phyloP scores from a whole-genome alignment of 192 early-diverging fungal species.

The Oehlia diaphana region DNA sequence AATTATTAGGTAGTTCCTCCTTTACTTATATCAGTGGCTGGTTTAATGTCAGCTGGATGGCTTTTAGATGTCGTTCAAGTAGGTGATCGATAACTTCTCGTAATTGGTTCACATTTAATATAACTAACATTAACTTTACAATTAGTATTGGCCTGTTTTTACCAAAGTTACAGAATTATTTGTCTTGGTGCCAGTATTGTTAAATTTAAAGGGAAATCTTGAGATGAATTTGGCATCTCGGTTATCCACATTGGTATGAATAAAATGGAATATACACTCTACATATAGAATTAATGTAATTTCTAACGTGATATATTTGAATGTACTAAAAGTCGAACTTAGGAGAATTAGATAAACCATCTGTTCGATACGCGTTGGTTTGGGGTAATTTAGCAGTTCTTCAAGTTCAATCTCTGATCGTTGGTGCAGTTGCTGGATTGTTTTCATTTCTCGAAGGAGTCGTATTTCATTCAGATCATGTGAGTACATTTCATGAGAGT shows the following conservation, averaged over 20 bases:
- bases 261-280: not conserved
- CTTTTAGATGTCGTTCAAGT: constrained; percentile 67
- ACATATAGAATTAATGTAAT: not conserved
- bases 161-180: constrained; percentile 68
- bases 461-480: constrained; percentile 46
- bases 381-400: constrained; percentile 75
- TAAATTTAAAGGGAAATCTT: constrained; percentile 90
- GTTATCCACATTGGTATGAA: constrained; percentile 68
- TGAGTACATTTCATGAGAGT: constrained; percentile 46
- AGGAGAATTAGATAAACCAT: constrained; percentile 59
- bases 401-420: constrained; percentile 70
- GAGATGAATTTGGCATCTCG: constrained; percentile 91
- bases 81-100: not conserved
- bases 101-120: no score
- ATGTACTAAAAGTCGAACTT: constrained; percentile 52
- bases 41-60: constrained; percentile 71
- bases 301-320: not conserved
- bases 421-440: constrained; percentile 70
- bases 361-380: constrained; percentile 56
- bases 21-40: constrained; percentile 67
- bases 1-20: constrained; percentile 61
- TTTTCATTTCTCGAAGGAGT: constrained; percentile 65
- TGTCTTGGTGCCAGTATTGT: constrained; percentile 80
- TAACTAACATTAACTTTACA: not conserved
- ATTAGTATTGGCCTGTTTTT: constrained; percentile 71